A percentile compares a stretch with the other conserved stretches of the same genome.
phyloP scores from a whole-genome alignment of 371 early-diverging fungal species.

The Sanchytrium tribonematis region DNA sequence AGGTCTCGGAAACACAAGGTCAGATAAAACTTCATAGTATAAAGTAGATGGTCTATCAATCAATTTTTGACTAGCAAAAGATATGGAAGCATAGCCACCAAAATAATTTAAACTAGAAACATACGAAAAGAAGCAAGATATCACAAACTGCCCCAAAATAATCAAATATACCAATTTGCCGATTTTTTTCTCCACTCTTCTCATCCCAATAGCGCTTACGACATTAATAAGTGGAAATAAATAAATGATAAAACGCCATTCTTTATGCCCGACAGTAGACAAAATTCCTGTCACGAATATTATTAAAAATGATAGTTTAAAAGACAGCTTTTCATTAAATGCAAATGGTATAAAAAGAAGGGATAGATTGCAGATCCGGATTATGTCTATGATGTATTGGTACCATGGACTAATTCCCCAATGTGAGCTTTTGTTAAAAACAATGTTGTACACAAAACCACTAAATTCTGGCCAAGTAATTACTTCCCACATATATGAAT shows the following conservation, averaged over 20 bases:
- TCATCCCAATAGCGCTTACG: constrained; percentile 29
- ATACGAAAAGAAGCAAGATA: background rate
- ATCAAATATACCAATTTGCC: constrained; percentile 6
- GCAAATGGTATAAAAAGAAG: background rate
- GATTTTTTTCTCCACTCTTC: constrained; percentile 3
- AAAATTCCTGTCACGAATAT: constrained; percentile 19
- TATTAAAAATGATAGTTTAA: constrained; percentile 1
- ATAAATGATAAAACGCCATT: constrained; percentile 80
- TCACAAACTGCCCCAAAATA: background rate
- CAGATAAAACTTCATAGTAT: background rate
- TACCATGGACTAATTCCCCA: constrained; percentile 60
- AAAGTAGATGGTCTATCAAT: background rate
- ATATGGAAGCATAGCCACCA: background rate
- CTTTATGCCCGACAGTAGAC: constrained; percentile 69
- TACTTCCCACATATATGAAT: constrained; percentile 49
- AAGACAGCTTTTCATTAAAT: background rate
- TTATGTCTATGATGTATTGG: constrained; percentile 20
- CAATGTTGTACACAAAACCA: constrained; percentile 57
- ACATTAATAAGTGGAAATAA: constrained; percentile 53
- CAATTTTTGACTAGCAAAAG: background rate
- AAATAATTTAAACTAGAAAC: background rate
- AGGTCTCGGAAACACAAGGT: background rate
- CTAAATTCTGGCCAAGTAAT: constrained; percentile 56
- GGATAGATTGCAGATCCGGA: background rate
- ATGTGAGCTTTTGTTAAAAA: constrained; percentile 37